Evolutionary conservation across 2,329 filamentous ascomycete genomes (phyloP).

Genomic region (Hirsutella thompsonii): DNA sequence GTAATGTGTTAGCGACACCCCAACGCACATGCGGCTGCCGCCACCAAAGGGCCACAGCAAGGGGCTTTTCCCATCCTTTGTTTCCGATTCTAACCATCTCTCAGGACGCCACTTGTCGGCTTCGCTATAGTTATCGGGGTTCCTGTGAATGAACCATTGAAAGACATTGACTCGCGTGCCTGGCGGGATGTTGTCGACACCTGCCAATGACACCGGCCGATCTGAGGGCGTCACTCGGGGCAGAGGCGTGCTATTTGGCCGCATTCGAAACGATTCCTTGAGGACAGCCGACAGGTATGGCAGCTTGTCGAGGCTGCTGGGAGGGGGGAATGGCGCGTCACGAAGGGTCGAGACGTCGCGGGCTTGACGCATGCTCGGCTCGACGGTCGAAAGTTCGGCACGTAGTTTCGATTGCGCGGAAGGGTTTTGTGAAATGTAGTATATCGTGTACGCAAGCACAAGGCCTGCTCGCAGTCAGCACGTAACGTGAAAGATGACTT

Average conservation of each 20-base stretch:
- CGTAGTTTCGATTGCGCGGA: background rate
- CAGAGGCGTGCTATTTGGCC: background rate
- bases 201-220: background rate
- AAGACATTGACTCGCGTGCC: background rate
- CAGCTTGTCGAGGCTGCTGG: background rate
- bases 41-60: constrained; percentile 1
- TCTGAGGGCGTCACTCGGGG: background rate
- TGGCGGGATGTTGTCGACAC: constrained; percentile 1
- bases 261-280: constrained; percentile 1
- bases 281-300: background rate
- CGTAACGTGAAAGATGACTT: too few relatives aligned
- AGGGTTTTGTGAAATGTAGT: background rate
- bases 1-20: background rate
- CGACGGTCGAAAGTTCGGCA: background rate
- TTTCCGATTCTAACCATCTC: background rate
- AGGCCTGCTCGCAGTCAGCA: background rate
- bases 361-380: background rate
- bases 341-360: background rate
- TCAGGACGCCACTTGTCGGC: background rate
- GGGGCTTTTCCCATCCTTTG: background rate
- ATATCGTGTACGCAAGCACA: constrained; percentile 1
- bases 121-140: background rate
- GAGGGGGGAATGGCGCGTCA: background rate
- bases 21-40: constrained; percentile 1
- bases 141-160: background rate